These are phyloP conservation scores for Phyllosticta citribraziliensis DNA, from an alignment of 2,329 filamentous ascomycete genomes.

Conservation along the genomic window DNA sequence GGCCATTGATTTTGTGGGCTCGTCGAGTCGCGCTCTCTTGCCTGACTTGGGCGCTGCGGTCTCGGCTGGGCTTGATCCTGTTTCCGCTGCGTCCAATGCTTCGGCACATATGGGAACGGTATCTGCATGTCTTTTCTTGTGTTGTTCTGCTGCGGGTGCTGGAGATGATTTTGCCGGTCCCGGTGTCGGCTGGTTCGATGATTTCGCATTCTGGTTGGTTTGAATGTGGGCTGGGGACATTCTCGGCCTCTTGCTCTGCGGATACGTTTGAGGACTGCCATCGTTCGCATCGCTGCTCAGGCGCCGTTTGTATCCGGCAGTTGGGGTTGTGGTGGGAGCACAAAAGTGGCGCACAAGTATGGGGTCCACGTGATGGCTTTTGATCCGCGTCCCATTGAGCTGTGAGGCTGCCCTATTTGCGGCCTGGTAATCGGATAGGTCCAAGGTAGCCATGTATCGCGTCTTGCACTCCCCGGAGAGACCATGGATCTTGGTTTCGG, in stretches of 20 bases:
- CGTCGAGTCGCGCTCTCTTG: neutral
- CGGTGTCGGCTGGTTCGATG: neutral
- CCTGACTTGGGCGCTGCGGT: neutral
- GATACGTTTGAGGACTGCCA: neutral
- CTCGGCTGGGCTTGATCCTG: neutral
- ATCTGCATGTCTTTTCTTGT: neutral
- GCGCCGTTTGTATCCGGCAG: neutral
- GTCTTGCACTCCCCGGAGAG: neutral
- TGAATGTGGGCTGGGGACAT: neutral
- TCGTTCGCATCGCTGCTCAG: neutral
- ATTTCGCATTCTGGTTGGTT: neutral
- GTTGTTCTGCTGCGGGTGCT: neutral
- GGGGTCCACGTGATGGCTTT: neutral
- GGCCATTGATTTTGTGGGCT: neutral
- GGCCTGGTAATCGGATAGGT: neutral
- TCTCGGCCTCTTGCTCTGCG: neutral
- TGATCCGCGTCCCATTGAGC: neutral
- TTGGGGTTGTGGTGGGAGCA: neutral
- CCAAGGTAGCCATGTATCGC: neutral
- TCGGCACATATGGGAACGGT: neutral
- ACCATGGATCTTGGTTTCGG: constrained; percentile 2
- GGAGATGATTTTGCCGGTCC: neutral
- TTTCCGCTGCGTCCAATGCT: neutral
- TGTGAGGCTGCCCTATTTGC: neutral
- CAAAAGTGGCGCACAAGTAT: constrained; percentile 1